Percentiles rank a stretch among this genome's conserved stretches.
phyloP scores from a whole-genome alignment of 2,329 filamentous ascomycete species.

The Botrytis squamosa region DNA sequence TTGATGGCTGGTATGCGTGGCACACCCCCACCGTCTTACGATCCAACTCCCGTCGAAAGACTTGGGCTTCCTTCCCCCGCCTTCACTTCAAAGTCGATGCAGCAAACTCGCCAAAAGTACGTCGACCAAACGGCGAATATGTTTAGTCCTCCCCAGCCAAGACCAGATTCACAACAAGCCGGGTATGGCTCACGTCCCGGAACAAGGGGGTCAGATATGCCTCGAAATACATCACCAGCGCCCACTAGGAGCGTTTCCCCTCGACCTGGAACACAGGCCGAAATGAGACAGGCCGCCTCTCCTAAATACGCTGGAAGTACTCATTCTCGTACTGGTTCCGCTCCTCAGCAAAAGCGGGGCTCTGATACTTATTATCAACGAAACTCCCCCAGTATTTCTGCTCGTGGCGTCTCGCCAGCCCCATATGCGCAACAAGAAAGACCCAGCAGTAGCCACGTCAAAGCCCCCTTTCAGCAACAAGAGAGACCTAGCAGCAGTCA shows the following conservation, averaged over 20 bases:
- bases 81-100: constrained; percentile 92
- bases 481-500: constrained; percentile 52
- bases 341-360: constrained; percentile 45
- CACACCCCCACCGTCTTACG: constrained; percentile 86
- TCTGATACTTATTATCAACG: constrained; percentile 53
- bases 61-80: constrained; percentile 88
- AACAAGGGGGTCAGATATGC: constrained; percentile 59
- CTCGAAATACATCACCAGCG: constrained; percentile 65
- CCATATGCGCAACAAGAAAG: constrained; percentile 44
- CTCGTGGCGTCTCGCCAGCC: constrained; percentile 48
- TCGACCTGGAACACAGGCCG: constrained; percentile 54
- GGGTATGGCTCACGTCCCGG: constrained; percentile 50
- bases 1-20: constrained; percentile 61
- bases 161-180: constrained; percentile 35
- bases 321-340: constrained; percentile 37
- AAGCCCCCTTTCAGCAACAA: constrained; percentile 37
- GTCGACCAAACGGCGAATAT: constrained; percentile 78
- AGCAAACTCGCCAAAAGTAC: constrained; percentile 88
- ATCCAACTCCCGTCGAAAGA: constrained; percentile 64
- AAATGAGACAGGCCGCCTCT: constrained; percentile 50
- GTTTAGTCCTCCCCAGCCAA: constrained; percentile 50
- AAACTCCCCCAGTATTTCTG: constrained; percentile 46
- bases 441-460: constrained; percentile 47
- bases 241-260: constrained; percentile 64
- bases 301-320: constrained; percentile 57